Percentiles rank a stretch among this genome's conserved stretches.
These are phyloP conservation scores for Talaromyces sp. DNA, from an alignment of 2,329 filamentous ascomycete genomes.

Conservation along the genomic window DNA sequence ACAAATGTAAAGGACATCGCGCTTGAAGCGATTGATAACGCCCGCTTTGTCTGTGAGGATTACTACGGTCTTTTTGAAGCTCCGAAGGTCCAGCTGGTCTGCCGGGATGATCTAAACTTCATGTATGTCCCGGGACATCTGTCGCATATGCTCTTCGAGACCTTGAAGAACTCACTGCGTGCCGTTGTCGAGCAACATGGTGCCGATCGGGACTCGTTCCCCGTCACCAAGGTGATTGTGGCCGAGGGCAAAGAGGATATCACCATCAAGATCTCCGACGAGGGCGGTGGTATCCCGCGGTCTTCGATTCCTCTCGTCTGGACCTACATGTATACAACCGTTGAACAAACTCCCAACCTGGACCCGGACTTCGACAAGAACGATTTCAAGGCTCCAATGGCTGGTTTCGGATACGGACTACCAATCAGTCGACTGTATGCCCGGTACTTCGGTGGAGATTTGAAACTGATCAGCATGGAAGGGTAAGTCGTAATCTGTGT, in stretches of 20 bases:
- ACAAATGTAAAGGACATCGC: constrained; percentile 95
- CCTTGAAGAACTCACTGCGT: constrained; percentile 94
- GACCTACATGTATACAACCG: constrained; percentile 99
- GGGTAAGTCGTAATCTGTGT: constrained; percentile 64
- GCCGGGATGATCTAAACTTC: constrained; percentile 90
- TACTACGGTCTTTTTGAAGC: constrained; percentile 97
- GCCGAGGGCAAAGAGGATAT: constrained; percentile 98
- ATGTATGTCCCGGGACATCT: constrained; percentile 99
- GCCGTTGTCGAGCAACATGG: constrained; percentile 96
- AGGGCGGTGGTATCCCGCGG: constrained; percentile 92
- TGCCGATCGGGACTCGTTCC: constrained; percentile 93
- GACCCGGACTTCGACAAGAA: constrained; percentile 98
- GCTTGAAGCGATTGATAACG: constrained; percentile 96
- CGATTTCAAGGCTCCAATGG: constrained; percentile 99
- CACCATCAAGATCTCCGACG: constrained; percentile 96
- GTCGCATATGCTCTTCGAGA: constrained; percentile 99
- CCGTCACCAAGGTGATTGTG: constrained; percentile 95
- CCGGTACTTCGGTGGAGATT: constrained; percentile 93
- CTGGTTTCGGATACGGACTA: constrained; percentile 95
- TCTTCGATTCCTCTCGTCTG: constrained; percentile 96
- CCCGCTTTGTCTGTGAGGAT: constrained; percentile 97
- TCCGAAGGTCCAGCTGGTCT: constrained; percentile 94
- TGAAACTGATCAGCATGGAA: constrained; percentile 99
- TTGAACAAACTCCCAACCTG: constrained; percentile 90
- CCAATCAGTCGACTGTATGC: constrained; percentile 94